Evolutionary conservation across 768 basidiomycete genomes (phyloP).

Genomic region (Rhodotorula toruloides): DNA sequence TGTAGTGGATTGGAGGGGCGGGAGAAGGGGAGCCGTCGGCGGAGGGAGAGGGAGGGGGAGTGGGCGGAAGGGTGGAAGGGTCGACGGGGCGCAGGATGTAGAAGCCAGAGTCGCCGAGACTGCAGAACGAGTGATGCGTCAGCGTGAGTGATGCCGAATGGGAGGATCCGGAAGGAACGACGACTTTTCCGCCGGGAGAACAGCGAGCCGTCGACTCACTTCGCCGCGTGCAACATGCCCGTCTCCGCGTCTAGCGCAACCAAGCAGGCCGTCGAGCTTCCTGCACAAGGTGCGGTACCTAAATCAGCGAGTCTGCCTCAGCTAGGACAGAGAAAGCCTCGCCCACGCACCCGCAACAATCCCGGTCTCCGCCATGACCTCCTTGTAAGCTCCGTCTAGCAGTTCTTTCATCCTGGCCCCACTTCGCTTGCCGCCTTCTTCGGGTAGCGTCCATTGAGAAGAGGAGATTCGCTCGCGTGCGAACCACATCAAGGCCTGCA

Average conservation of each 20-base stretch:
- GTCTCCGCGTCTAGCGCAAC: conserved; percentile 21
- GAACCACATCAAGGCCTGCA: conserved; percentile 66
- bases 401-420: neutral
- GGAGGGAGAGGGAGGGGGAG: conserved; percentile 6
- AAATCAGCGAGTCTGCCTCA: neutral
- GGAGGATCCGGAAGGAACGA: neutral
- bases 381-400: conserved; percentile 18
- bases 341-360: conserved; percentile 27
- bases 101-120: conserved; percentile 34
- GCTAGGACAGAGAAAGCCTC: neutral
- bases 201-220: conserved; percentile 3
- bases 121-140: neutral
- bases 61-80: neutral
- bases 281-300: neutral
- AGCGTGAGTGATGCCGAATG: too few species aligned
- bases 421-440: neutral
- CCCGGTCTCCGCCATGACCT: conserved; percentile 18
- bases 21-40: neutral
- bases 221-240: conserved; percentile 27
- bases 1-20: neutral
- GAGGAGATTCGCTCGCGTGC: conserved; percentile 17
- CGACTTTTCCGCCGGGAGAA: neutral
- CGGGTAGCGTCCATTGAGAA: neutral
- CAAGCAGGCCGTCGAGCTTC: conserved; percentile 32
- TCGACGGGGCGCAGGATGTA: conserved; percentile 14